phyloP scores from a whole-genome alignment of 768 basidiomycete genomes.

The Mycena polygramma region DNA sequence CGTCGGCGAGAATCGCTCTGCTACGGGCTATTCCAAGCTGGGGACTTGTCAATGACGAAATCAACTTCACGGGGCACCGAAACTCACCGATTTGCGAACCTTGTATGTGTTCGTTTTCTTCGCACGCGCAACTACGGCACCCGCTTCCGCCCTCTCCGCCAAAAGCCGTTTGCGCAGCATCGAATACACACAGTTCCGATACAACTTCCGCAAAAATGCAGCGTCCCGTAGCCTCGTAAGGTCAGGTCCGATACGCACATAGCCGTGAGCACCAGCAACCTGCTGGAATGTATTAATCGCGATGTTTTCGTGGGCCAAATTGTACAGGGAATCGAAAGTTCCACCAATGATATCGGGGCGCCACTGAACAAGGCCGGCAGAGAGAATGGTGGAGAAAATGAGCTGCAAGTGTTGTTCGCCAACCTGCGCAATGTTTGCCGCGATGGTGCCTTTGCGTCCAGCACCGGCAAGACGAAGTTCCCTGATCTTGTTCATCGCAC shows the following conservation, averaged over 20 bases:
- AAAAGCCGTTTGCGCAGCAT: no score
- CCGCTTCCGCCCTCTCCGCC: no score
- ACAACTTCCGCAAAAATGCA: background rate
- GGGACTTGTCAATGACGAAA: no score
- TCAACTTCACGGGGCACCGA: no score
- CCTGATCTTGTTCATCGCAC: background rate
- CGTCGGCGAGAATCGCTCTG: background rate
- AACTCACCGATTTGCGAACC: background rate
- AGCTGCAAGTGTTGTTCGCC: background rate
- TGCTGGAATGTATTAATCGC: background rate
- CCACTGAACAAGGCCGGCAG: background rate
- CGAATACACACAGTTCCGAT: conserved; percentile 2
- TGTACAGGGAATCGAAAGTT: background rate
- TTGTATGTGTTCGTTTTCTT: background rate
- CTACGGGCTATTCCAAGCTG: background rate
- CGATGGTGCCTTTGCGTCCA: background rate
- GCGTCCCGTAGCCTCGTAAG: background rate
- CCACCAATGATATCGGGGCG: background rate
- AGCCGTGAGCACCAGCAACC: background rate
- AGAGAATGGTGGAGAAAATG: conserved; percentile 1
- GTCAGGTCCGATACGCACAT: background rate
- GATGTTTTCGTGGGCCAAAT: background rate
- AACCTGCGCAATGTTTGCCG: background rate
- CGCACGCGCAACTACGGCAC: background rate
- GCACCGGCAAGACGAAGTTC: background rate